Conservation (phyloP, 1,284 basidiomycete species). For the Puccinia hordei region DNA sequence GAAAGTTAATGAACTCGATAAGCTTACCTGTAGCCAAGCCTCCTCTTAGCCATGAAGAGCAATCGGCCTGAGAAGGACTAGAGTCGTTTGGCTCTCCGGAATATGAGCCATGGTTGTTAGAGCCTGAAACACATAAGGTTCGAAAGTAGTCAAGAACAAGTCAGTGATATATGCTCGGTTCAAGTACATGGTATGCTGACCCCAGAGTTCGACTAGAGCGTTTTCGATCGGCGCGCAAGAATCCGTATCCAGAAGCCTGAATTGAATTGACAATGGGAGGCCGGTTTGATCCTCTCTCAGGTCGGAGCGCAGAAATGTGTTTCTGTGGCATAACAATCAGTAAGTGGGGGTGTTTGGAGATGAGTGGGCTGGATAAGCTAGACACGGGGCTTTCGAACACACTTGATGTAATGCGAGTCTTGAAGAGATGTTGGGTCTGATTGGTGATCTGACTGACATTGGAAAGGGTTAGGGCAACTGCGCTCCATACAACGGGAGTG, state of each 20-base stretch:
- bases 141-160: neutral
- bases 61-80: neutral
- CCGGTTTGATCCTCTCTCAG: constrained; percentile 40
- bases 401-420: constrained; percentile 19
- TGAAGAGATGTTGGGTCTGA: constrained; percentile 10
- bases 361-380: neutral
- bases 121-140: neutral
- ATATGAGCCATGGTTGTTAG: constrained; percentile 33
- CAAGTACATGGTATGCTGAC: neutral
- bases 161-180: neutral
- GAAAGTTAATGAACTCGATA: neutral
- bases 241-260: constrained; percentile 5
- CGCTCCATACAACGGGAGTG: neutral
- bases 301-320: constrained; percentile 30
- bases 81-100: neutral
- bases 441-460: neutral
- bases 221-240: constrained; percentile 46
- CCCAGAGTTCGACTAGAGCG: constrained; percentile 39
- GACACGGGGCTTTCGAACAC: neutral
- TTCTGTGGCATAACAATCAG: neutral
- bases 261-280: constrained; percentile 2
- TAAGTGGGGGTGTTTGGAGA: neutral
- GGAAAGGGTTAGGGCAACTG: constrained; percentile 9
- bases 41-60: constrained; percentile 35
- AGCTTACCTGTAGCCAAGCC: constrained; percentile 25